phyloP scores from a whole-genome alignment of 140 eudicot species.

The Anethum foeniculum region DNA sequence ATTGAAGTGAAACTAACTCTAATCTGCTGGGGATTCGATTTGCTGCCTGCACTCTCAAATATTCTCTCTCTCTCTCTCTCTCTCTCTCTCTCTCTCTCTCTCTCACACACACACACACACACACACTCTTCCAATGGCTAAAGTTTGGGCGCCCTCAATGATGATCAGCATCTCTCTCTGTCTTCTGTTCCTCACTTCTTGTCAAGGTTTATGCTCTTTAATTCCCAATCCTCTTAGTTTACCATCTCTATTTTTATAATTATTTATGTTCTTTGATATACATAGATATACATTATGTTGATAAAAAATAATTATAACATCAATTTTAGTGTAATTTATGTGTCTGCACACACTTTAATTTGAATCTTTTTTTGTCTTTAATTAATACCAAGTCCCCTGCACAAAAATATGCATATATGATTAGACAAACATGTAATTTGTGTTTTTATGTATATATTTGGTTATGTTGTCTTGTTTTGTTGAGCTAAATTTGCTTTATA shows the following conservation, averaged over 20 bases:
- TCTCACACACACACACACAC: background rate
- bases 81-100: background rate
- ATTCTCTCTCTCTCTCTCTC: constrained; percentile 12
- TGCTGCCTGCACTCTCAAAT: constrained; percentile 12
- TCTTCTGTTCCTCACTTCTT: constrained; percentile 25
- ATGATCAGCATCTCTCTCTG: constrained; percentile 22
- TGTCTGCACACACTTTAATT: background rate
- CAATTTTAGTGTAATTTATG: background rate
- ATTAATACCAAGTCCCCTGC: background rate
- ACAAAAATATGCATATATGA: background rate
- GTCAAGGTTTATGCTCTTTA: constrained; percentile 48
- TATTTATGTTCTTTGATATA: background rate
- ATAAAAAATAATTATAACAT: background rate
- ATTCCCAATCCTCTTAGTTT: constrained; percentile 10
- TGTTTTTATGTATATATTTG: background rate
- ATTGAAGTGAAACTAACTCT: constrained; percentile 3
- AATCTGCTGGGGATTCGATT: background rate
- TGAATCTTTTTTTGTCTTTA: background rate
- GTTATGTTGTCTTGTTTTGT: background rate
- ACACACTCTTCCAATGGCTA: constrained; percentile 35
- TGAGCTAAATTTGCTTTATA: background rate
- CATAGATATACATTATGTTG: background rate
- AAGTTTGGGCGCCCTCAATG: constrained; percentile 21
- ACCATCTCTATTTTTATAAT: background rate
- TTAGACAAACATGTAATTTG: background rate